These are phyloP conservation scores for Tranzscheliella williamsii DNA, from an alignment of 1,284 basidiomycete genomes.

Conservation along the genomic window DNA sequence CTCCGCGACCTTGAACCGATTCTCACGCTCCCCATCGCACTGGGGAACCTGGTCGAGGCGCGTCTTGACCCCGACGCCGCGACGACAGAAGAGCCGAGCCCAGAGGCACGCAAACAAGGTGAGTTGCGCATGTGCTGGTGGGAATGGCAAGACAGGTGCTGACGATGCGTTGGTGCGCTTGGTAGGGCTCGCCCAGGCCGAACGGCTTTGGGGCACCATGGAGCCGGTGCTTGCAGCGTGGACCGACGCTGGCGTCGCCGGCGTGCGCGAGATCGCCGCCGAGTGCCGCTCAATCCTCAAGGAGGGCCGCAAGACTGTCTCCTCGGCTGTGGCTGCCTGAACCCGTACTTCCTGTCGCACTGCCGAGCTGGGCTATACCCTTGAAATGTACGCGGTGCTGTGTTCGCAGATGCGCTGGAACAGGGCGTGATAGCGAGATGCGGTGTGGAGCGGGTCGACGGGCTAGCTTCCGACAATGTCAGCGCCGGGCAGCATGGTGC, in stretches of 20 bases:
- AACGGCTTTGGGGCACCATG: conserved; percentile 42
- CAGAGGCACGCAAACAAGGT: too few species aligned
- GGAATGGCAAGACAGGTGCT: too few species aligned
- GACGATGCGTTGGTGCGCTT: too few species aligned
- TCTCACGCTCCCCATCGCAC: conserved; percentile 36
- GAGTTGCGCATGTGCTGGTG: too few species aligned
- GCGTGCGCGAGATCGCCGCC: conserved; percentile 39
- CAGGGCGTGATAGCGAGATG: too few species aligned
- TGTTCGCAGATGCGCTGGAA: too few species aligned
- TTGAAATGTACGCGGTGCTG: too few species aligned
- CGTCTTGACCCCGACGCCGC: background rate
- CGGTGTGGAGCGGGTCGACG: too few species aligned
- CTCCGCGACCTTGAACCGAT: conserved; percentile 37
- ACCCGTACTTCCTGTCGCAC: too few species aligned
- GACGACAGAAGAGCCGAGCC: background rate
- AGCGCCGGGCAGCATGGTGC: conserved; percentile 41
- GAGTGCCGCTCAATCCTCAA: conserved; percentile 44
- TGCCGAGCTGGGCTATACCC: too few species aligned
- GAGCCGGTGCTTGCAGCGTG: conserved; percentile 45
- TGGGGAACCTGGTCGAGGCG: conserved; percentile 37
- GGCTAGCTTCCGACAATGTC: conserved; percentile 42
- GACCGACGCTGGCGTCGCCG: conserved; percentile 41
- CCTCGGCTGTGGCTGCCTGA: too few species aligned
- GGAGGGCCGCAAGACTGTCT: conserved; percentile 22
- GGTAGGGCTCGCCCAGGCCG: conserved; percentile 35